Evolutionary conservation across 805 yeast genomes (phyloP).

Genomic region (Yamadazyma tumulicola): DNA sequence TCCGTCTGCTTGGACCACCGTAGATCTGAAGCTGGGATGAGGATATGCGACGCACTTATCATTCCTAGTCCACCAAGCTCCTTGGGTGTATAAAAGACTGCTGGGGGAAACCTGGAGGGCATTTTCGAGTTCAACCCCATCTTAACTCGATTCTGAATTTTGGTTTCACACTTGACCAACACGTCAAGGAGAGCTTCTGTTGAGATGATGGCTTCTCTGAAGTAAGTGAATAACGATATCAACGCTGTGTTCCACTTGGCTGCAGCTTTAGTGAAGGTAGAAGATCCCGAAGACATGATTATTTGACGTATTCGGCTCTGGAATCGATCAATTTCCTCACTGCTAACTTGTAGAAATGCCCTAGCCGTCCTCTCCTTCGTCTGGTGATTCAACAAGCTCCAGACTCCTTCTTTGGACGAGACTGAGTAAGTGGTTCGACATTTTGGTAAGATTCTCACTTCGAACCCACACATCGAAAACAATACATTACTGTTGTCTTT

Average conservation of each 20-base stretch:
- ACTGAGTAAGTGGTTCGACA: conserved; percentile 50
- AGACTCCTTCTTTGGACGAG: conserved; percentile 75
- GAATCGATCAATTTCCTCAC: conserved; percentile 75
- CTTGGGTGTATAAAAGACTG: conserved; percentile 95
- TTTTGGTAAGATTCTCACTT: conserved; percentile 82
- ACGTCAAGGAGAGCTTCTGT: conserved; percentile 76
- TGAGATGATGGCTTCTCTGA: conserved; percentile 86
- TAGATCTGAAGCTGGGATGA: conserved; percentile 90
- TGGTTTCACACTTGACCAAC: conserved; percentile 87
- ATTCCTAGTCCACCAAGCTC: conserved; percentile 97
- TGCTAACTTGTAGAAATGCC: conserved; percentile 81
- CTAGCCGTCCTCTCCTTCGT: conserved; percentile 86
- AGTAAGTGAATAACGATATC: conserved; percentile 81
- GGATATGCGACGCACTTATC: conserved; percentile 94
- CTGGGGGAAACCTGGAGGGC: conserved; percentile 99
- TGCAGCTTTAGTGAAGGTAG: conserved; percentile 91
- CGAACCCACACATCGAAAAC: conserved; percentile 94
- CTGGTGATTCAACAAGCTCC: conserved; percentile 74
- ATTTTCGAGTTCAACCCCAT: conserved; percentile 94
- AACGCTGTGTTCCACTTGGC: conserved; percentile 95
- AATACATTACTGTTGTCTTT: conserved; percentile 84
- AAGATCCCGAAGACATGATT: conserved; percentile 91
- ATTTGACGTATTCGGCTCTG: conserved; percentile 83
- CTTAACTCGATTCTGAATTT: conserved; percentile 90
- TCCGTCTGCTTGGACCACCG: conserved; percentile 92